Evolutionary conservation across 2,329 filamentous ascomycete species (phyloP), one percentile per base, ranked within the genome.

Genomic region (Drechslerella coelobrocha): DNA sequence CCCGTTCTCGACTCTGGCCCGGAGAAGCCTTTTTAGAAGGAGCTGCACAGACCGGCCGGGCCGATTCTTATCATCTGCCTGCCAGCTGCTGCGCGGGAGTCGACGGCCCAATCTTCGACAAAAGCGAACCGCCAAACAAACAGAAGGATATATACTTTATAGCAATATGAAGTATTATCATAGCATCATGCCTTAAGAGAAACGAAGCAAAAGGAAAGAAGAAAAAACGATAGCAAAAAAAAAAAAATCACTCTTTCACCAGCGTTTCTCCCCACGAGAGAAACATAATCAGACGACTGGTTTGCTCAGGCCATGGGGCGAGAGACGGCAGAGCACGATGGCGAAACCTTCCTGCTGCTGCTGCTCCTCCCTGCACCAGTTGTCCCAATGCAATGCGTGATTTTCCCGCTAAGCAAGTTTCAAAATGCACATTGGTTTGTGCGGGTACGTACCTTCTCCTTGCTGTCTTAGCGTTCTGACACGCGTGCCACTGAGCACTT

Each of bases 381-480:
- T 68, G 63, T 68, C 66, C 66, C 10, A 45, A 45, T 45, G 41
- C 41, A 71, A 71, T 71, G 66, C 66, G 66, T 71, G 66, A 71
- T 71, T 71, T 71, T 71, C 66, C 66, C 66, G 59, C 66, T 62
- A 71, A 71, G 53, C 66, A 71, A 48, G 59, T 71, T 71, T 71
- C 66, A 71, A 61, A 71, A 71, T 71, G 37, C 59, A 54, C 66
- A 57, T 27, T 45, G 24, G 2, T 24, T 24, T 27, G 53, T 61
- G 59, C 59, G 50, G 65, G 66, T 63, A 71, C 66, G 59, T 71
- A 71, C 66, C 66, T 71, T 71, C 65, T 69, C 66, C 66, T 71
- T 71, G 66, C 51, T 69, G 65, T 62, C 57, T 48, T 62, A 69
- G 65, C 52, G 57, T 56, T 61, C 50, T 61, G 63, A 57, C 56